A percentile compares a stretch with the other conserved stretches of the same genome.
Conservation (phyloP, 1,284 basidiomycete species). For the Cystobasidium sp. region DNA sequence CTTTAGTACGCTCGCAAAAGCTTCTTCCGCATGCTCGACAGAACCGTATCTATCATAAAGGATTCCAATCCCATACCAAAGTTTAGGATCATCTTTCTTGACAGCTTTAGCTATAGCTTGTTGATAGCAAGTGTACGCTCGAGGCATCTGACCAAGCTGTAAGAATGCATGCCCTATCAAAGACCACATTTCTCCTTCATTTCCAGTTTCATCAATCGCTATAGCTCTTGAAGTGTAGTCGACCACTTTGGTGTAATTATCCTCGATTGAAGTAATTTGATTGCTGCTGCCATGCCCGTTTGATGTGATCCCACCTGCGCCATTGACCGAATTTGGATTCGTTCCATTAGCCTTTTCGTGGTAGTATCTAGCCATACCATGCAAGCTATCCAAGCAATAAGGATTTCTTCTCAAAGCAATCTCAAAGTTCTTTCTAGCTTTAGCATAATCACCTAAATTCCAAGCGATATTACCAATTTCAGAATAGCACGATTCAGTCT, state of each 20-base stretch:
- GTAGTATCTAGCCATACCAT: slow-evolving; percentile 77
- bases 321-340: slow-evolving; percentile 52
- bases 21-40: slow-evolving; percentile 97
- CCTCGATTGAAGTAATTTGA: neutral
- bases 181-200: slow-evolving; percentile 53
- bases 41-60: slow-evolving; percentile 98
- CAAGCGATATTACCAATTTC: slow-evolving; percentile 44
- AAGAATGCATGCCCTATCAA: slow-evolving; percentile 59
- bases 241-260: slow-evolving; percentile 20
- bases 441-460: slow-evolving; percentile 60
- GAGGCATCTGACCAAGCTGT: slow-evolving; percentile 99
- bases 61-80: slow-evolving; percentile 99
- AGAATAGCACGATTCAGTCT: slow-evolving; percentile 33
- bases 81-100: slow-evolving; percentile 83
- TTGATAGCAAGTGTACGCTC: slow-evolving; percentile 98
- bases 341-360: slow-evolving; percentile 61
- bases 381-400: slow-evolving; percentile 80
- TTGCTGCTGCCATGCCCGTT: slow-evolving; percentile 4
- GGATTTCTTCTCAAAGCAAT: slow-evolving; percentile 90
- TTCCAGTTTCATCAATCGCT: slow-evolving; percentile 26
- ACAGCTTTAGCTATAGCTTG: slow-evolving; percentile 88
- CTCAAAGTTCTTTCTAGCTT: slow-evolving; percentile 86
- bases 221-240: slow-evolving; percentile 16
- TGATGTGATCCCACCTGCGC: neutral
- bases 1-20: slow-evolving; percentile 90